Conservation (phyloP, 73 alveolate species). For the Tetrahymena malaccensis region DNA sequence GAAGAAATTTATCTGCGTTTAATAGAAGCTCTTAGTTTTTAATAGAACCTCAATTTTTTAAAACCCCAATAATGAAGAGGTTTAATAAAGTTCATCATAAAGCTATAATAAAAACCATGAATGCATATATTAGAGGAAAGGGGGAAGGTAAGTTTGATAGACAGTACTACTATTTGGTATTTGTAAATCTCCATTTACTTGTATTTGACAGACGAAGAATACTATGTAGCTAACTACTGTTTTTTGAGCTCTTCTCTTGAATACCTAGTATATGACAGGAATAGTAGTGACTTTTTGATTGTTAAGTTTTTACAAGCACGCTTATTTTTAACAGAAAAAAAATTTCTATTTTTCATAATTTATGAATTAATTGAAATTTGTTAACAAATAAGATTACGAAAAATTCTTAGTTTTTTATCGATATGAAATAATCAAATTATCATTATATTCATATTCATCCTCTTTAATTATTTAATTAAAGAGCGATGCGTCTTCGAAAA, state of each 20-base stretch:
- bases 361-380: not conserved
- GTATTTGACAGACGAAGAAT: not conserved
- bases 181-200: not conserved
- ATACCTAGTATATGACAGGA: not conserved
- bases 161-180: not conserved
- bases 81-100: not conserved
- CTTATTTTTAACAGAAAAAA: not conserved
- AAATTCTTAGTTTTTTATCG: not conserved
- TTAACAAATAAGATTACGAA: not conserved
- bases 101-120: not conserved
- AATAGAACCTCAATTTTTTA: not conserved
- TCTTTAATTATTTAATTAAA: not conserved
- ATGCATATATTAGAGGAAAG: not conserved
- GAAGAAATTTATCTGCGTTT: not conserved
- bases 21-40: not conserved
- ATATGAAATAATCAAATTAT: not conserved
- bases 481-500: not conserved
- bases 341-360: not conserved
- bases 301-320: not conserved
- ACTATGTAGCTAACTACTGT: not conserved
- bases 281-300: not conserved
- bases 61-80: not conserved
- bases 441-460: not conserved
- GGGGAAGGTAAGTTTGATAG: not conserved
- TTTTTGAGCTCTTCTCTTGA: not conserved